Conservation (phyloP, 129 eudicot genomes). For the Centrapalus pauciflorus region DNA sequence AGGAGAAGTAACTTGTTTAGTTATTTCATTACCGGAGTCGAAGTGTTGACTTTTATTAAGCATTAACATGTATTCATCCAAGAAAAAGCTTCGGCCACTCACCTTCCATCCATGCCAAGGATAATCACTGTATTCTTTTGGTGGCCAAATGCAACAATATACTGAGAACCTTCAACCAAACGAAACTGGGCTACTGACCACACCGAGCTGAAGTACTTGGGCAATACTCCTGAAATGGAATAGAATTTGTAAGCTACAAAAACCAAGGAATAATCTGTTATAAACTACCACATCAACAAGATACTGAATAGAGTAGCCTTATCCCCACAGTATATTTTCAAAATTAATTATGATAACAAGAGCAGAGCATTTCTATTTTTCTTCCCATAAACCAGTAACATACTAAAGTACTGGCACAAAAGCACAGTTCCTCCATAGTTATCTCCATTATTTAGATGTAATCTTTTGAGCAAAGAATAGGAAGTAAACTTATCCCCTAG, state of each 20-base stretch:
- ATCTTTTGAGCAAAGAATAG: not conserved
- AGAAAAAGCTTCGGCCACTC: conserved; percentile 10
- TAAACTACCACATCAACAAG: not conserved
- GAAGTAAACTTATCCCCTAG: not conserved
- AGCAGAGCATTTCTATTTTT: not conserved
- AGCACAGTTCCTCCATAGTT: not conserved
- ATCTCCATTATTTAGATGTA: not conserved
- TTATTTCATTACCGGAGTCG: not conserved
- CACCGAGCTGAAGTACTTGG: conserved; percentile 91
- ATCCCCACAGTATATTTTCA: not conserved
- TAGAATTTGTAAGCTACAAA: conserved; percentile 1
- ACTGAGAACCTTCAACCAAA: conserved; percentile 67
- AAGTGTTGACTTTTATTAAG: not conserved
- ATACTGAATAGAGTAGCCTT: not conserved
- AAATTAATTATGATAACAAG: not conserved
- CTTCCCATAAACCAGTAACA: not conserved
- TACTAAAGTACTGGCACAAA: not conserved
- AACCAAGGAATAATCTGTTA: not conserved
- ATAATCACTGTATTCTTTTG: conserved; percentile 76
- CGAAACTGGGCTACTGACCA: conserved; percentile 96
- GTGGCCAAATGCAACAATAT: conserved; percentile 84
- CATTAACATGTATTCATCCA: not conserved
- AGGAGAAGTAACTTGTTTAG: not conserved
- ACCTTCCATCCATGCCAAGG: conserved; percentile 98
- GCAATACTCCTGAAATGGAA: conserved; percentile 73